phyloP scores from a whole-genome alignment of 306 rosid species.

The Macrotyloma uniflorum region DNA sequence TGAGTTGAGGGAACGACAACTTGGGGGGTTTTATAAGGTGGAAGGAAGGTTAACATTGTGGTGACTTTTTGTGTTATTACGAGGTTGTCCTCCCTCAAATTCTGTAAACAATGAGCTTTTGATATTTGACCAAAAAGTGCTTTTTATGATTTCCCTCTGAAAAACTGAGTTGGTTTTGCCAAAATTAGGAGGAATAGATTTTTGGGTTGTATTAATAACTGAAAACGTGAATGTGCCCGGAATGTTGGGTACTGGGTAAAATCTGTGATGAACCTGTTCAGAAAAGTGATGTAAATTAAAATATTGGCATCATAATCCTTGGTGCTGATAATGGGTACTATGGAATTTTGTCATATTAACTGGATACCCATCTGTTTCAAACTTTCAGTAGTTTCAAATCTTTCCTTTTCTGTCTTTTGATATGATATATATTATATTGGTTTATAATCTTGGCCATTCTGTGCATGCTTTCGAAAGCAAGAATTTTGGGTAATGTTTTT shows the following conservation, averaged over 20 bases:
- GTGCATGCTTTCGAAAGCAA: too few relatives aligned
- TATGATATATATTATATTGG: too few relatives aligned
- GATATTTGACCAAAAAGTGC: background rate
- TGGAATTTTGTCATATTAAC: background rate
- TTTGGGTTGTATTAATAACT: background rate
- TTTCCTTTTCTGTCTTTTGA: too few relatives aligned
- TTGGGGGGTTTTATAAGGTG: conserved; percentile 2
- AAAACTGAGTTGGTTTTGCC: background rate
- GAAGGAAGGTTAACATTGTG: background rate
- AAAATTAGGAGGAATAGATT: background rate
- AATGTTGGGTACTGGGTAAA: background rate
- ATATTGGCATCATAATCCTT: background rate
- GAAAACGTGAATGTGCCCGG: conserved; percentile 27
- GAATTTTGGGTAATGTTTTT: too few relatives aligned
- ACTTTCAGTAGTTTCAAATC: too few relatives aligned
- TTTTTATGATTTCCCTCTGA: background rate
- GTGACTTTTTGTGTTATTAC: conserved; percentile 31
- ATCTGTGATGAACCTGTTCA: conserved; percentile 17
- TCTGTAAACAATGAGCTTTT: background rate
- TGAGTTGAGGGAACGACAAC: background rate
- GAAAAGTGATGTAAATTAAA: conserved; percentile 16
- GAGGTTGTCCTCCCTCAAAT: background rate
- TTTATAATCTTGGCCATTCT: too few relatives aligned
- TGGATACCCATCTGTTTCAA: too few relatives aligned
- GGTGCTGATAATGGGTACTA: background rate